Evolutionary conservation across 2,329 filamentous ascomycete genomes (phyloP).

Genomic region (Dothiorella sarmentorum): DNA sequence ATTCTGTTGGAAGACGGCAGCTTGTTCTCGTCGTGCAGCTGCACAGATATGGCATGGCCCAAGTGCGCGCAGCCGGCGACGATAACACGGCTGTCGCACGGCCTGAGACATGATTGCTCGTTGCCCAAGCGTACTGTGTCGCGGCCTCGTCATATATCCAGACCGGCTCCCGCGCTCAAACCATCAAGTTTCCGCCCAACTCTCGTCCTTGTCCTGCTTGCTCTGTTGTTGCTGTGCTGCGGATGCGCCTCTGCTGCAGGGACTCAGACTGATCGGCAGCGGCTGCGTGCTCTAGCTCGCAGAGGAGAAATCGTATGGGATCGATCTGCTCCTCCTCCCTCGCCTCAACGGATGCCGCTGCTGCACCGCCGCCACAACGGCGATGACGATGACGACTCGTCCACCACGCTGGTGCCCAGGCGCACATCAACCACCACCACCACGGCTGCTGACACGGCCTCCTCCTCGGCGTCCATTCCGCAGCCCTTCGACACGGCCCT

Average conservation of each 20-base stretch:
- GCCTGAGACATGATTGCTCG: conserved; percentile 4
- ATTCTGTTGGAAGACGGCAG: not conserved
- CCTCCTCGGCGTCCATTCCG: conserved; percentile 30
- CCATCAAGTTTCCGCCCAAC: not conserved
- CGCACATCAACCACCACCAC: conserved; percentile 3
- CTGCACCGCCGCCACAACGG: not conserved
- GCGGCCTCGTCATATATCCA: conserved; percentile 10
- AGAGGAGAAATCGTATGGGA: conserved; percentile 18
- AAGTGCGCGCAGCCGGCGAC: not conserved
- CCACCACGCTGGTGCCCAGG: conserved; percentile 11
- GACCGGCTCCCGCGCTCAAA: not conserved
- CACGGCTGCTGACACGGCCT: conserved; percentile 18
- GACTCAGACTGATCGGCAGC: conserved; percentile 9
- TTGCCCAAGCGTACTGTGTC: not conserved
- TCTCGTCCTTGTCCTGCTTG: conserved; percentile 9
- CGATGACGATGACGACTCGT: conserved; percentile 13
- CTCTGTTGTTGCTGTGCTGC: conserved; percentile 13
- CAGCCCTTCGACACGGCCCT: conserved; percentile 47
- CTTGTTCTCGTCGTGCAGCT: conserved; percentile 18
- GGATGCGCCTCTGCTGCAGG: conserved; percentile 17
- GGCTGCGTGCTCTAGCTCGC: conserved; percentile 12
- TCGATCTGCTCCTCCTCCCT: conserved; percentile 4
- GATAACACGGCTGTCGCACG: conserved; percentile 16
- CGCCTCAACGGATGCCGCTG: conserved; percentile 14
- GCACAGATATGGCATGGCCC: conserved; percentile 5